A percentile compares a stretch with the other conserved stretches of the same genome.
Conservation (phyloP, 805 yeast species). For the Lipomyces chichibuensis region DNA sequence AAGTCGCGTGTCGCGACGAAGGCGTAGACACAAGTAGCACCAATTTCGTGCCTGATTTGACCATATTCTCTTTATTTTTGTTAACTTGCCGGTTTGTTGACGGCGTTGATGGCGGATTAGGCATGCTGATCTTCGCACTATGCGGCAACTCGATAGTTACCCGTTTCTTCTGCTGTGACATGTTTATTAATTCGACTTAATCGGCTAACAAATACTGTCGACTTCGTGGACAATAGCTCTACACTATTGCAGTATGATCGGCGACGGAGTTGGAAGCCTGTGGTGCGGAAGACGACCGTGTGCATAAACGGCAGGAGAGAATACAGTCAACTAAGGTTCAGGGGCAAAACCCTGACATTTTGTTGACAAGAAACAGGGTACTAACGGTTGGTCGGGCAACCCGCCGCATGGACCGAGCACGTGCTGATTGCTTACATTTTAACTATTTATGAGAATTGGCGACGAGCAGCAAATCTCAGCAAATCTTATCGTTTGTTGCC, state of each 20-base stretch:
- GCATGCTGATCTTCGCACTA: background rate
- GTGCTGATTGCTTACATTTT: no score
- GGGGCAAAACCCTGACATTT: background rate
- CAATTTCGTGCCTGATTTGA: background rate
- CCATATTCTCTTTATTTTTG: background rate
- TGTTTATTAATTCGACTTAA: background rate
- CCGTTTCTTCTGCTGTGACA: background rate
- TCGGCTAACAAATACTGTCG: background rate
- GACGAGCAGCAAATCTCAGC: no score
- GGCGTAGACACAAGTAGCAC: constrained; percentile 9
- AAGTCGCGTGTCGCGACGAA: background rate
- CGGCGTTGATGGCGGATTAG: constrained; percentile 8
- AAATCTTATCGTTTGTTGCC: background rate
- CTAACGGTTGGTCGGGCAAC: background rate
- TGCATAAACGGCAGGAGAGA: background rate
- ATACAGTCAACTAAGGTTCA: background rate
- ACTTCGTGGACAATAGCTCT: background rate
- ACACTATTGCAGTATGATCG: background rate
- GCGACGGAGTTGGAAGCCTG: background rate
- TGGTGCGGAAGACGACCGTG: background rate
- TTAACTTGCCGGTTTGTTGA: background rate
- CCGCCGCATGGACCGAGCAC: background rate
- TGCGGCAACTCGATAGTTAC: background rate
- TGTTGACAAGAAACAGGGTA: background rate
- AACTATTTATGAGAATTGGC: no score